Evolutionary conservation across 2,329 filamentous ascomycete species (phyloP).

Genomic region (Penicillium vulpinum): DNA sequence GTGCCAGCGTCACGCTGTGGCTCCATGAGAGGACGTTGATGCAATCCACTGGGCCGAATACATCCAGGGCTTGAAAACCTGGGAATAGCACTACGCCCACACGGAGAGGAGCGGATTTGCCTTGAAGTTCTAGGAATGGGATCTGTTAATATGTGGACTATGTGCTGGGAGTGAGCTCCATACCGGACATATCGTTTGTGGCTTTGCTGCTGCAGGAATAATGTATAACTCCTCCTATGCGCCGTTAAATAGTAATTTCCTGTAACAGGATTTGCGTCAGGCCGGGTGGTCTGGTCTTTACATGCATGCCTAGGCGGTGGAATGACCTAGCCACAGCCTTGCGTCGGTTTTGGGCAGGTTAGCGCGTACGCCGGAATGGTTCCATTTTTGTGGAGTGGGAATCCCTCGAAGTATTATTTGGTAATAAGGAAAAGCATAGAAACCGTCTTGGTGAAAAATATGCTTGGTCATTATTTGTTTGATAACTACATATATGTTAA

Average conservation of each 20-base stretch:
- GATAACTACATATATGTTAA: not conserved
- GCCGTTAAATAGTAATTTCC: not conserved
- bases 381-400: not conserved
- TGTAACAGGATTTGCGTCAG: too few relatives aligned
- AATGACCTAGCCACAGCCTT: not conserved
- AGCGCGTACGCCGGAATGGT: not conserved
- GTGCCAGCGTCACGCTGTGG: conserved; percentile 26
- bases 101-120: conserved; percentile 1
- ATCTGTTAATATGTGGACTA: not conserved
- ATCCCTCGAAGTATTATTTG: not conserved
- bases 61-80: conserved; percentile 46
- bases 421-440: not conserved
- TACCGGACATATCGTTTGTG: not conserved
- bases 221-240: too few relatives aligned
- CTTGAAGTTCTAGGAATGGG: not conserved
- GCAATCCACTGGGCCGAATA: conserved; percentile 51
- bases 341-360: conserved; percentile 1
- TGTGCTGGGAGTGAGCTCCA: not conserved
- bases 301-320: not conserved
- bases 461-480: not conserved
- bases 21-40: conserved; percentile 35
- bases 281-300: not conserved
- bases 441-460: not conserved
- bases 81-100: conserved; percentile 37
- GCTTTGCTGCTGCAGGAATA: not conserved